Base-by-base conservation (phyloP, 2,329 filamentous ascomycete genomes). In the Aureobasidium sp. region DNA sequence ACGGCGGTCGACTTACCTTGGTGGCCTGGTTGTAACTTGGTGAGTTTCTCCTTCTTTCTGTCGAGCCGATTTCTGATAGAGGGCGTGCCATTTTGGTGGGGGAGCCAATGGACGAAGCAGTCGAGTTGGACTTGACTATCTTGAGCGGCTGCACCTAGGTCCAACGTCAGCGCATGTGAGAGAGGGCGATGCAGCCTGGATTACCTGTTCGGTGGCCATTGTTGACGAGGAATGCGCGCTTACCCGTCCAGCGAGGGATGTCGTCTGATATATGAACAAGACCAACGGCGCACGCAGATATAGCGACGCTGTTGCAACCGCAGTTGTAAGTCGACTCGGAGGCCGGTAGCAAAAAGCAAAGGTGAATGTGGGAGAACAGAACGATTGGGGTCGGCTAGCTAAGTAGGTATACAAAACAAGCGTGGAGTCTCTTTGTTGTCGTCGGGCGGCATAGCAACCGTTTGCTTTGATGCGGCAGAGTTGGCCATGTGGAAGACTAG, bases 31-130 rank as follows among this genome's bases (percentile, higher is more conserved):
- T 91, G 84, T 88, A 96, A 79, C 89, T 95, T 58, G 92, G 91
- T 55, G 92, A 97, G 78, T 97, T 97, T 69, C 92, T 84, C 72
- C 93, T 85, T 75, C 86, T 87, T 76, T 92, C 90, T 65, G 89
- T 89, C 59, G 89, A 89, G 68, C 89, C 90, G 71, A 99, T 86
- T 78, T 99, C 94, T 64, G 91, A 89, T 66, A 99, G 82, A 62
- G 94, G 89, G 69, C 89, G 86, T 71, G 87, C 83, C 79, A 84
- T 82, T 74, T 87, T 92, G 70, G 78, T 75, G 48, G 88, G 84
- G 63, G 87, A 86, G 59, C 81, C 73, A 42, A 49, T 59, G 16
- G 57, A 59, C 37, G 57, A 49, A 21, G 45, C 57, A 21, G 48
- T 51, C n/a, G 59, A 54, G 27, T 61, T 61, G 64, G 75, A 78